Evolutionary conservation across 257 asterid species (phyloP).

Genomic region (Plantago major): DNA sequence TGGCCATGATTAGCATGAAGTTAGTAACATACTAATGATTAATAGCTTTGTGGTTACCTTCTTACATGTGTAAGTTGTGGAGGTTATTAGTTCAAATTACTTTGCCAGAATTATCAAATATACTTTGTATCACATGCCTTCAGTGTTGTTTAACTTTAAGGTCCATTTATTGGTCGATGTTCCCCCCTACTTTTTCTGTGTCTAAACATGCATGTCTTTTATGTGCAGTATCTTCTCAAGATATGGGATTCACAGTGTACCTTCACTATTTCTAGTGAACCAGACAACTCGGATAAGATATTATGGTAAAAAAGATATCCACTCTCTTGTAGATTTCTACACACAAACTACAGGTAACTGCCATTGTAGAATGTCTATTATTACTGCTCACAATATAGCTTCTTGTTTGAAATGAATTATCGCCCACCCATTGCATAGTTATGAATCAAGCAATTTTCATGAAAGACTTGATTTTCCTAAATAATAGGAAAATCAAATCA

Average conservation of each 20-base stretch:
- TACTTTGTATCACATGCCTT: too few relatives aligned
- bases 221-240: constrained; percentile 59
- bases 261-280: constrained; percentile 49
- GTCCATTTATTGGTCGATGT: not conserved
- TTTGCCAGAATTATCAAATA: too few relatives aligned
- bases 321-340: constrained; percentile 46
- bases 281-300: constrained; percentile 35
- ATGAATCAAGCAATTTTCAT: too few relatives aligned
- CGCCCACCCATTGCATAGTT: too few relatives aligned
- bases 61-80: too few relatives aligned
- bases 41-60: too few relatives aligned
- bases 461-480: too few relatives aligned
- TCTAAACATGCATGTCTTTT: constrained; percentile 16
- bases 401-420: not conserved
- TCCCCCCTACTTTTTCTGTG: constrained; percentile 1
- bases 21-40: too few relatives aligned
- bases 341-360: constrained; percentile 55
- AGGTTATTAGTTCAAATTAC: too few relatives aligned
- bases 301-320: constrained; percentile 55
- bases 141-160: not conserved
- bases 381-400: constrained; percentile 12
- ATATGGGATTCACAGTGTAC: constrained; percentile 69
- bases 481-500: too few relatives aligned
- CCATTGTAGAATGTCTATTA: constrained; percentile 8
- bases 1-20: too few relatives aligned